These are phyloP conservation scores for Pyrenopolyporus hunteri DNA, from an alignment of 495 filamentous ascomycete genomes.

Conservation along the genomic window DNA sequence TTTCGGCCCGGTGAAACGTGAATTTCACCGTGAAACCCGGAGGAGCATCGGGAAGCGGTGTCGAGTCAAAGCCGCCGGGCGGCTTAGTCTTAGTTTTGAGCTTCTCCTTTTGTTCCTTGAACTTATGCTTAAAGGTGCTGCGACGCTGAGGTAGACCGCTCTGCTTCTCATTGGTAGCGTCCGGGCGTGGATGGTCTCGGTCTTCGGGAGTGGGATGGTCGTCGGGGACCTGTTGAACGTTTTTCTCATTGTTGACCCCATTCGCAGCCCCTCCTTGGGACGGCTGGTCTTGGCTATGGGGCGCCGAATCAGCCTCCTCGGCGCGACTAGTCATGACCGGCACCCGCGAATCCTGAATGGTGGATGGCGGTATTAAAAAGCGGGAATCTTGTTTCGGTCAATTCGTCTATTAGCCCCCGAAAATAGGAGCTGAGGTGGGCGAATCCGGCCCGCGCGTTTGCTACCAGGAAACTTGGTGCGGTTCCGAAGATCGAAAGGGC, in stretches of 20 bases:
- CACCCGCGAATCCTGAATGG: not conserved
- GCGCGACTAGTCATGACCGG: constrained; percentile 12
- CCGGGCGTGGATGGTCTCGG: constrained; percentile 4
- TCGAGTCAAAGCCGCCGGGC: constrained; percentile 78
- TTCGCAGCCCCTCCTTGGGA: constrained; percentile 13
- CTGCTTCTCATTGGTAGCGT: constrained; percentile 27
- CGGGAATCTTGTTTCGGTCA: constrained; percentile 4
- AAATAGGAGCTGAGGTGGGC: constrained; percentile 4
- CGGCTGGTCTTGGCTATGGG: constrained; percentile 25
- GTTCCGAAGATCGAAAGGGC: constrained; percentile 20
- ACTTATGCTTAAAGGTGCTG: constrained; percentile 48
- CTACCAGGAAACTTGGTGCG: constrained; percentile 8
- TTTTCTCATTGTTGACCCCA: constrained; percentile 28
- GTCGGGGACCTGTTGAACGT: constrained; percentile 22
- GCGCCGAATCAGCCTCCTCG: constrained; percentile 9
- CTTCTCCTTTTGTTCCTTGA: constrained; percentile 64
- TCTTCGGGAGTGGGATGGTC: constrained; percentile 14
- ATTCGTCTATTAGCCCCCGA: not conserved
- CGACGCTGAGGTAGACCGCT: constrained; percentile 7
- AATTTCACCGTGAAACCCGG: constrained; percentile 84
- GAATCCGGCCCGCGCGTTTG: constrained; percentile 1
- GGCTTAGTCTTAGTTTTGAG: constrained; percentile 67
- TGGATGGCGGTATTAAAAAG: constrained; percentile 11
- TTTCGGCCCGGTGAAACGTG: constrained; percentile 78
- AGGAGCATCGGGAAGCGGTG: constrained; percentile 72